Percentiles rank a stretch among this genome's conserved stretches.
Conservation (phyloP, 768 basidiomycete genomes). For the Russula olivacea region DNA sequence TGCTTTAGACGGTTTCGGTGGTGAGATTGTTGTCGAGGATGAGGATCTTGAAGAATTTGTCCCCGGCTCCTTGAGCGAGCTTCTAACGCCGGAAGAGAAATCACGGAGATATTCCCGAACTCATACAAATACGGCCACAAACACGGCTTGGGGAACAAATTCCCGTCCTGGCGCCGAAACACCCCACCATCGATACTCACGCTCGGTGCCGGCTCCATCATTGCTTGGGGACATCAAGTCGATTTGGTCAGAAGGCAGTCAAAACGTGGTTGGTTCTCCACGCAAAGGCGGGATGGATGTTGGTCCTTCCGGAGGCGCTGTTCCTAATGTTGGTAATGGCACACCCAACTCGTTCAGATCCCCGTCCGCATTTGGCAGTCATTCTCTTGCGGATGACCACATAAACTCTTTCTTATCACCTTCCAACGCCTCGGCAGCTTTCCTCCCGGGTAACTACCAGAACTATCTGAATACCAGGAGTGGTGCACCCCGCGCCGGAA, state of each 20-base stretch:
- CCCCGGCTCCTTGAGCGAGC: conserved; percentile 80
- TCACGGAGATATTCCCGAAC: conserved; percentile 75
- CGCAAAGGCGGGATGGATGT: conserved; percentile 27
- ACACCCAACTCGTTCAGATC: conserved; percentile 53
- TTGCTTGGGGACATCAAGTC: conserved; percentile 70
- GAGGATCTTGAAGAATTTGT: conserved; percentile 86
- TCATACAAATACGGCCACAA: conserved; percentile 33
- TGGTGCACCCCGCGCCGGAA: conserved; percentile 30
- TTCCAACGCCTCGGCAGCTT: conserved; percentile 77
- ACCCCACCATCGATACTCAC: conserved; percentile 66
- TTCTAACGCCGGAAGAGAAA: conserved; percentile 84
- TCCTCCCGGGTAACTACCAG: conserved; percentile 65
- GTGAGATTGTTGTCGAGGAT: conserved; percentile 49
- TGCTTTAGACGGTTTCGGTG: conserved; percentile 15
- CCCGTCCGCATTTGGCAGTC: conserved; percentile 35
- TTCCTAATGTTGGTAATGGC: conserved; percentile 33
- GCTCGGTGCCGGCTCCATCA: conserved; percentile 74
- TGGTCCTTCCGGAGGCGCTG: conserved; percentile 24
- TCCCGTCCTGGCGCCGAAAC: conserved; percentile 29
- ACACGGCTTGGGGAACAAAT: conserved; percentile 20
- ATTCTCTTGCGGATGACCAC: conserved; percentile 34
- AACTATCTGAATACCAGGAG: conserved; percentile 53
- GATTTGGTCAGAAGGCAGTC: conserved; percentile 67
- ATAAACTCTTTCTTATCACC: conserved; percentile 47
- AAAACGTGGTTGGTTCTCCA: conserved; percentile 34